Conservation (phyloP, 1,284 basidiomycete species). For the Leccinum huronense region DNA sequence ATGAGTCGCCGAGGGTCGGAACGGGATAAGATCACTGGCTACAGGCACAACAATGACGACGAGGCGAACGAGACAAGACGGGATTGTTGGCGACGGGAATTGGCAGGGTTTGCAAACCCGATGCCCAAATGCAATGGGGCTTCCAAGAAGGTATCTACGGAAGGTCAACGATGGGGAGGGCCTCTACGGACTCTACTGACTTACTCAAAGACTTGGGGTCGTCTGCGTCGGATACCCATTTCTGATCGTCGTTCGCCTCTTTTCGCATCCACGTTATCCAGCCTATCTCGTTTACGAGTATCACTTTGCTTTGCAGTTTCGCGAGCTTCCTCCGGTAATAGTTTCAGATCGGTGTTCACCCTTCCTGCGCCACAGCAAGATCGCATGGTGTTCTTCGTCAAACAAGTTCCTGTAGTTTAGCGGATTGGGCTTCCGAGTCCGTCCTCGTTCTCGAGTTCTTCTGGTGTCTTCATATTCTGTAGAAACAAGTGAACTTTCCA, state of each 20-base stretch:
- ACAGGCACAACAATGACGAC: too few relatives aligned
- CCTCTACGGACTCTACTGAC: constrained; percentile 22
- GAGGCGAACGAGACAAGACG: too few relatives aligned
- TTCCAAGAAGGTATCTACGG: constrained; percentile 85
- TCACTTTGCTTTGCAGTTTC: constrained; percentile 92
- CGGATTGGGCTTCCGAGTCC: constrained; percentile 91
- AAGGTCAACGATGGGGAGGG: constrained; percentile 8
- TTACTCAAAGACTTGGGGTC: constrained; percentile 86
- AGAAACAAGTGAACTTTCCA: constrained; percentile 12
- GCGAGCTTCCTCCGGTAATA: constrained; percentile 93
- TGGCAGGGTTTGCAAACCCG: too few relatives aligned
- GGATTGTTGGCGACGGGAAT: too few relatives aligned
- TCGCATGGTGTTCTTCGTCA: constrained; percentile 94
- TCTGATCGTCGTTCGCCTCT: constrained; percentile 88
- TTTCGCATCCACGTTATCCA: constrained; percentile 83
- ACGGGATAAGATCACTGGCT: too few relatives aligned
- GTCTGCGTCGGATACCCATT: constrained; percentile 90
- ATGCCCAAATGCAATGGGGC: too few relatives aligned
- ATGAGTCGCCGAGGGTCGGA: too few relatives aligned
- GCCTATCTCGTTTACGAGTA: constrained; percentile 90
- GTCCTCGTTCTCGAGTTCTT: constrained; percentile 96
- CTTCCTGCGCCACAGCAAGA: constrained; percentile 94
- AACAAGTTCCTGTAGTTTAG: constrained; percentile 97
- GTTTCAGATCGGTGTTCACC: constrained; percentile 91
- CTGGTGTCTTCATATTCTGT: constrained; percentile 89